Evolutionary conservation across 257 asterid genomes (phyloP).

Genomic region (Salvia miltiorrhiza): DNA sequence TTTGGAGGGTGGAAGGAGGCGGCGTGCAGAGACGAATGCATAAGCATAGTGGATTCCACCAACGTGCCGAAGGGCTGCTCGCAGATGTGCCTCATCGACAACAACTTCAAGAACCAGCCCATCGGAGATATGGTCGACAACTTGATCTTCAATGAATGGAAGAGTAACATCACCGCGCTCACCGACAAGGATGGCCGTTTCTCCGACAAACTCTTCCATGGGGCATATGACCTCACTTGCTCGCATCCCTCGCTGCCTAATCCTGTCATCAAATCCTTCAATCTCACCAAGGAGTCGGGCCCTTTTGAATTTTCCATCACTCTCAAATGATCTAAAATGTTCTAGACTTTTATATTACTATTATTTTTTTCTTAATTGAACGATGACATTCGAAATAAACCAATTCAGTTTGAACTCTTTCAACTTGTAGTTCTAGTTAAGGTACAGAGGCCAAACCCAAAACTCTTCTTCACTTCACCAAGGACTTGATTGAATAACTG

Average conservation of each 20-base stretch:
- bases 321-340: background rate
- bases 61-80: slow-evolving; percentile 7
- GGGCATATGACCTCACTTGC: slow-evolving; percentile 35
- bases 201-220: slow-evolving; percentile 33
- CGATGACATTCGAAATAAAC: background rate
- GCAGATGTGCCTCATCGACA: slow-evolving; percentile 41
- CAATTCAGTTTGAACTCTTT: too few relatives aligned
- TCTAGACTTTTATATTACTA: too few relatives aligned
- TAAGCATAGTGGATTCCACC: background rate
- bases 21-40: slow-evolving; percentile 37
- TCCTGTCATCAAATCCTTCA: background rate
- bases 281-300: slow-evolving; percentile 10
- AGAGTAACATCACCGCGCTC: slow-evolving; percentile 24
- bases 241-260: slow-evolving; percentile 24
- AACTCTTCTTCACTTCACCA: too few relatives aligned
- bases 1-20: slow-evolving; percentile 59
- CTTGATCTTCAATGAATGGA: slow-evolving; percentile 44
- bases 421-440: too few relatives aligned
- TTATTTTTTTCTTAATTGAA: background rate
- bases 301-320: background rate
- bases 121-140: slow-evolving; percentile 50
- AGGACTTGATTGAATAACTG: too few relatives aligned
- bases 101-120: slow-evolving; percentile 34
- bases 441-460: too few relatives aligned
- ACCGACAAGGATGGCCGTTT: slow-evolving; percentile 34